These are phyloP conservation scores for Colletotrichum somersetense DNA, from an alignment of 2,329 filamentous ascomycete genomes.

Conservation along the genomic window DNA sequence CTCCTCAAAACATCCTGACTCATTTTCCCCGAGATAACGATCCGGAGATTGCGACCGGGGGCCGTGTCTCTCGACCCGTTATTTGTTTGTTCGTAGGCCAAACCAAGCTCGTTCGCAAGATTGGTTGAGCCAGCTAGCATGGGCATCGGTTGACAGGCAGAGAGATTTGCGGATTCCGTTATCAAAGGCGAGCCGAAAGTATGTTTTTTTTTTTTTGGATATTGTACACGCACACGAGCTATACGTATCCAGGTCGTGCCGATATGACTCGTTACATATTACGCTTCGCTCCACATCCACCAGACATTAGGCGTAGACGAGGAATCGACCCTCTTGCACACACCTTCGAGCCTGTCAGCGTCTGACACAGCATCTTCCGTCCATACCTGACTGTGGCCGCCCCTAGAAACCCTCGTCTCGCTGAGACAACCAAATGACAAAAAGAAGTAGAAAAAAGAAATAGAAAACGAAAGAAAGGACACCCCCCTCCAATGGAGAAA, in stretches of 20 bases:
- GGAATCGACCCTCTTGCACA: neutral
- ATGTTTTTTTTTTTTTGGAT: slow-evolving; percentile 7
- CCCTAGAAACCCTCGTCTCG: neutral
- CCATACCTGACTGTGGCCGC: neutral
- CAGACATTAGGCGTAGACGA: neutral
- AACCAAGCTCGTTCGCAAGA: neutral
- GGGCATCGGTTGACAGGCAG: neutral
- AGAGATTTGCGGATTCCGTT: neutral
- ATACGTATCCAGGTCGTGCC: neutral
- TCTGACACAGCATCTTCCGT: neutral
- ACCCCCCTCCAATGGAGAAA: neutral
- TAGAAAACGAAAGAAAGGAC: neutral
- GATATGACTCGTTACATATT: slow-evolving; percentile 12
- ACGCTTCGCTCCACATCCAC: neutral
- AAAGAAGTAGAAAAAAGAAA: slow-evolving; percentile 6
- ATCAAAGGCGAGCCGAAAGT: neutral
- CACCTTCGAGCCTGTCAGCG: neutral
- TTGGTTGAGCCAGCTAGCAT: neutral
- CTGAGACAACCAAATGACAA: neutral
- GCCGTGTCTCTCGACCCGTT: slow-evolving; percentile 16
- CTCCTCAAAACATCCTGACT: slow-evolving; percentile 38
- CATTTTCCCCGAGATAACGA: slow-evolving; percentile 28
- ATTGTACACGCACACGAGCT: slow-evolving; percentile 27
- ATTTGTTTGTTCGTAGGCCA: slow-evolving; percentile 14
- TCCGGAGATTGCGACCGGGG: slow-evolving; percentile 32